Percentiles rank a stretch among this genome's conserved stretches.
phyloP scores from a whole-genome alignment of 345 rosid species.

The Odontarrhena argentea region DNA sequence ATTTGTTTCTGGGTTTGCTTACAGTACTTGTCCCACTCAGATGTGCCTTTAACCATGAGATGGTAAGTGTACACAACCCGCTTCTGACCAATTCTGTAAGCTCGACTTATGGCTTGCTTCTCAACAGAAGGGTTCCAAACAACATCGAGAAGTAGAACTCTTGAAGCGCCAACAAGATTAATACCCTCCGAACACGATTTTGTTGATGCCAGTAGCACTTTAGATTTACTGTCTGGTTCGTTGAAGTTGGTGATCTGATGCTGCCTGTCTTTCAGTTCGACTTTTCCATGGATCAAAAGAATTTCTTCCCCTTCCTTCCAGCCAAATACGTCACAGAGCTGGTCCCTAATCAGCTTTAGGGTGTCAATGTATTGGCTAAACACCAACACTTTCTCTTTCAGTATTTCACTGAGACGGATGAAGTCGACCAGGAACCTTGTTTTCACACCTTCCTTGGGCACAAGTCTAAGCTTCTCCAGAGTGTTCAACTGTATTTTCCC shows the following conservation, averaged over 20 bases:
- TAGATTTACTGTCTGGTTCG: conserved; percentile 48
- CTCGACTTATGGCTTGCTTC: conserved; percentile 83
- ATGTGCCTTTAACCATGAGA: conserved; percentile 56
- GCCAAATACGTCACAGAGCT: conserved; percentile 38
- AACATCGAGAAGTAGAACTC: conserved; percentile 80
- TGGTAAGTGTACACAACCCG: conserved; percentile 65
- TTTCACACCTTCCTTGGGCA: conserved; percentile 58
- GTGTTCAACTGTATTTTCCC: neutral
- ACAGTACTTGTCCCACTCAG: conserved; percentile 54
- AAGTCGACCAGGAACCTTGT: conserved; percentile 61
- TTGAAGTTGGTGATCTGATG: conserved; percentile 56
- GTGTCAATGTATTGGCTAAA: conserved; percentile 67
- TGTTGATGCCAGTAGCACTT: conserved; percentile 75
- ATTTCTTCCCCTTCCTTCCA: conserved; percentile 60
- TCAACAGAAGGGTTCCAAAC: conserved; percentile 89
- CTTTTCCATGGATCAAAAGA: conserved; percentile 54
- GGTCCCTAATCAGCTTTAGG: conserved; percentile 50
- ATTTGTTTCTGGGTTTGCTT: conserved; percentile 57
- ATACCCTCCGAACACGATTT: conserved; percentile 81
- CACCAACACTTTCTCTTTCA: conserved; percentile 67
- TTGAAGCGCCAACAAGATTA: conserved; percentile 76
- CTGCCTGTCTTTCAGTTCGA: conserved; percentile 49
- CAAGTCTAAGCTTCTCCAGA: conserved; percentile 37
- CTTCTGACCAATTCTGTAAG: conserved; percentile 73
- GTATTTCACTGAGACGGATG: conserved; percentile 45